Percentiles rank a stretch among this genome's conserved stretches.
phyloP scores from a whole-genome alignment of 805 yeast species.

The Yueomyces sp. region DNA sequence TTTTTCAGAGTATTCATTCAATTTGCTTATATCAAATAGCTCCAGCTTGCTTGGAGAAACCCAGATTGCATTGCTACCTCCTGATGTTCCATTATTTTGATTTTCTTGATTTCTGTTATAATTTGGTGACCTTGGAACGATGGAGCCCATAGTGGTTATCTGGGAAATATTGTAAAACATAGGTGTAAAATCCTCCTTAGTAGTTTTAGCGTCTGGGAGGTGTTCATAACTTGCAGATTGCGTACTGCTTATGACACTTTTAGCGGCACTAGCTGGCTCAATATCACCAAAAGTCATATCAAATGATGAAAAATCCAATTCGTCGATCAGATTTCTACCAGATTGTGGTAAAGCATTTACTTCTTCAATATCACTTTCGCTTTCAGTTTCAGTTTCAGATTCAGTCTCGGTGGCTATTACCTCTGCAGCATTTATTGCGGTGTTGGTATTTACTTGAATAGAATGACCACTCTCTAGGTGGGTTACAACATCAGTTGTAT shows the following conservation, averaged over 20 bases:
- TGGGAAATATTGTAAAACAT: not conserved
- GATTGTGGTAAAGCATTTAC: too few species aligned
- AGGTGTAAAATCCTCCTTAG: not conserved
- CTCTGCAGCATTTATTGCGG: too few species aligned
- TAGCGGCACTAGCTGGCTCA: not conserved
- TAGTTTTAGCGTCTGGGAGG: not conserved
- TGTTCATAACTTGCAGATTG: not conserved
- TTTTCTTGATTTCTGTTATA: not conserved
- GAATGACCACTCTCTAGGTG: too few species aligned
- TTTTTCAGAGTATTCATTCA: not conserved
- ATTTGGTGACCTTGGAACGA: not conserved
- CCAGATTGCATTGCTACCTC: conserved; percentile 22
- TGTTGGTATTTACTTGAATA: too few species aligned
- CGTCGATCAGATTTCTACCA: conserved; percentile 5
- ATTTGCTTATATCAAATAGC: conserved; percentile 8
- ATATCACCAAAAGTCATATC: conserved; percentile 19
- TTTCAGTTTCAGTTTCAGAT: too few species aligned
- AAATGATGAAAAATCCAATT: conserved; percentile 22
- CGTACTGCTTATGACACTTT: not conserved
- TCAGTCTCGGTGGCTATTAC: too few species aligned
- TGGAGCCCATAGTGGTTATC: not conserved
- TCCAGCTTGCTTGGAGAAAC: conserved; percentile 22
- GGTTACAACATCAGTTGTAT: too few species aligned
- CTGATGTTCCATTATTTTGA: not conserved
- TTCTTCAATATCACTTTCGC: too few species aligned